Base-by-base conservation (phyloP, 2,329 filamentous ascomycete genomes). In the Apiospora arundinis region DNA sequence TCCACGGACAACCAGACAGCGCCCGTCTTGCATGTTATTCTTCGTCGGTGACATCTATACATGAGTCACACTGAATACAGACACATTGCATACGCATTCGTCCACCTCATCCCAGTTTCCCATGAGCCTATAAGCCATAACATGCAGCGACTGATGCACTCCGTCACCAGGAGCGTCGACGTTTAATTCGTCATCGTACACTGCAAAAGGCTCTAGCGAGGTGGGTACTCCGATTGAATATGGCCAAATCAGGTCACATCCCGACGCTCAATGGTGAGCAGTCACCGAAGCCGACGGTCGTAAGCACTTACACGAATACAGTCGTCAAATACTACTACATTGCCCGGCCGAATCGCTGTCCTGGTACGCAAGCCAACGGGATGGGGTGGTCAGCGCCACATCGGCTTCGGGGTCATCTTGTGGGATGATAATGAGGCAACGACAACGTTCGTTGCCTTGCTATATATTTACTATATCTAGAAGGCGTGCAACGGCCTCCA, bases 301-400 rank as follows among this genome's bases (percentile, higher is more conserved):
- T 63, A 63, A 63, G 56, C 56, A 63, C 7, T 21, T 32, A 63
- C 40, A 63, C 56, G 56, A n/a, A 60, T 45, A 45, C 42, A 18
- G 42, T 14, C 42, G 42, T 45, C 42, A 12, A 45, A 45, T 60
- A 28, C 56, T 21, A 23, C 28, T 63, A 18, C 32, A 40, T 32
- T 28, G 9, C 28, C 52, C 56, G 56, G 18, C 32, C 56, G 28
- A 9, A 21, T 32, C 49, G 25, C n/a, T 25, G 48, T 16, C 23
- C 11, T n/a, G 12, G 5, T 32, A 56, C 49, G 25, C 25, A 32
- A 32, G 25, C 11, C 14, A 21, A 56, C 49, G 49, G 49, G 14
- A 25, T 7, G 25, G 56, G 28, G 56, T 21, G 16, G 11, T 63
- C 32, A 63, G 56, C 32, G 32, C 18, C n/a, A 7, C 16, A 16